Base-by-base conservation (phyloP, 345 rosid genomes). In the Trapa incisa region DNA sequence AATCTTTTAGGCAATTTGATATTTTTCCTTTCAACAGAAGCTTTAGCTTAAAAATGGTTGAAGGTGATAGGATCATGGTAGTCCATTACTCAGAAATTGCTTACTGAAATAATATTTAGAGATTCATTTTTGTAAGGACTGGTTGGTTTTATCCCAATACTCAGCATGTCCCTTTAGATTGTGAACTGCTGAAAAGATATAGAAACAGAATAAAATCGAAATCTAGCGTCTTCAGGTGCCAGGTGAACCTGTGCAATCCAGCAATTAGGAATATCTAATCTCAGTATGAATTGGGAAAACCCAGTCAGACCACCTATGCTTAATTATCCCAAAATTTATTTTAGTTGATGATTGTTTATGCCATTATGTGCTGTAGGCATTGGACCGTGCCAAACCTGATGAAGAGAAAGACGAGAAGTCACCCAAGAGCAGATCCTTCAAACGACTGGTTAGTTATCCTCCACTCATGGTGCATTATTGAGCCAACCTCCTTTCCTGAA, bases 371-470 rank as follows among this genome's bases (percentile, higher is more conserved):
- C 37, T 48, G 53, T 65, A 85, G 94, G 83, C 89, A 36, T 73
- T 88, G 67, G 86, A 80, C 73, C 84, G 84, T 67, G 91, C 94
- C 54, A 88, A 82, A 84, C 83, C 87, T 2, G 89, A 84, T 65
- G 67, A 47, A 32, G 84, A 82, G 67, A 80, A 69, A 72, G 75
- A 81, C 37, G 71, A 67, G 70, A 76, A 72, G 47, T 50, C 75
- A 7, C 69, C 75, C 67, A 79, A 72, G 68, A 82, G 67, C 77
- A 79, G 78, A 74, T 85, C 91, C 70, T 85, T 85, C 76, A 85
- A 84, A 70, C 78, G 88, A 43, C 77, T 85, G 82, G 91, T 85
- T 78, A 47, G 85, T 76, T 50, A 16, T 58, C 15, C 33, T 58
- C 63, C 37, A 35, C 15, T 29, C 32, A 32, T 58, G 48, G 7